phyloP scores from a whole-genome alignment of 179 eudicot species.

The Beta lomatogona region DNA sequence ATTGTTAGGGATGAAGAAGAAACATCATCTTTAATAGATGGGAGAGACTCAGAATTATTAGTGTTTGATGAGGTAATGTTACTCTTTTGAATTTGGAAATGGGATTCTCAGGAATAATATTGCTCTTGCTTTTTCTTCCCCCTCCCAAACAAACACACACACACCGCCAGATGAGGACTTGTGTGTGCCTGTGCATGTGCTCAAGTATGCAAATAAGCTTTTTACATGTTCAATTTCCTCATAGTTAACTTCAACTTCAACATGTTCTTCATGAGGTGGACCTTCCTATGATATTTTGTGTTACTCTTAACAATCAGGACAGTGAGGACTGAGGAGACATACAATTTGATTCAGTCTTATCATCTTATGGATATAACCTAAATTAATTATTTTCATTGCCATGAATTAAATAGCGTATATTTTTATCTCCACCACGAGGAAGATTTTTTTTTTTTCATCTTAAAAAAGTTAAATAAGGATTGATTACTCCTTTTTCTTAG shows the following conservation, averaged over 20 bases:
- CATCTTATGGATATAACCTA: too few species aligned
- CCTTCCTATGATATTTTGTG: background rate
- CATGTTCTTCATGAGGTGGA: background rate
- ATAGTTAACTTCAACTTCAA: background rate
- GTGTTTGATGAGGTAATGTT: constrained; percentile 35
- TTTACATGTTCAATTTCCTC: background rate
- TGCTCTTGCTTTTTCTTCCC: background rate
- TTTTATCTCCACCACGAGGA: background rate
- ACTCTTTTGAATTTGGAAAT: background rate
- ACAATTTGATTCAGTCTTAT: background rate
- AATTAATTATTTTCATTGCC: background rate
- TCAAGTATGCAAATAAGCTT: background rate
- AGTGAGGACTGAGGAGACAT: background rate
- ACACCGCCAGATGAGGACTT: background rate
- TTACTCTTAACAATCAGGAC: background rate
- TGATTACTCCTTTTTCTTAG: background rate
- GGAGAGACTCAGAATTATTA: constrained; percentile 22
- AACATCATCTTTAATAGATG: constrained; percentile 27
- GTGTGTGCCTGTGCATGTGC: background rate
- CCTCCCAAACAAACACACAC: background rate
- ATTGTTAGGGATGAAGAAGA: constrained; percentile 30
- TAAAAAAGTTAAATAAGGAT: background rate
- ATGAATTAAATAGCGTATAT: background rate
- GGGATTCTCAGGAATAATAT: background rate
- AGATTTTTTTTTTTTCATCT: background rate